Evolutionary conservation across 441 rosid genomes (phyloP).

Genomic region (Croton laevigatus): DNA sequence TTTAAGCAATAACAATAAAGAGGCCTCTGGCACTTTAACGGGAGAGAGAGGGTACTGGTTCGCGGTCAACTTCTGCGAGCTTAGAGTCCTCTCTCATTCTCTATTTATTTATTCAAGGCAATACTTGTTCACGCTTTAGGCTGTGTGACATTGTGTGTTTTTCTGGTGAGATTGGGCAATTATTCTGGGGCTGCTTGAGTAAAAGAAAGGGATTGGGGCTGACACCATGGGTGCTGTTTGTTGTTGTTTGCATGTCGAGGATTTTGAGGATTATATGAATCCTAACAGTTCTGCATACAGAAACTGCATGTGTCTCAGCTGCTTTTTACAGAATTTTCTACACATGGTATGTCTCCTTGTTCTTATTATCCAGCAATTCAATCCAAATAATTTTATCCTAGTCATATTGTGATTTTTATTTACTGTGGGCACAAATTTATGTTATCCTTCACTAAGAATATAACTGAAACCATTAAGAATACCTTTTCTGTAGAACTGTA

Average conservation of each 20-base stretch:
- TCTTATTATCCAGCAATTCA: neutral
- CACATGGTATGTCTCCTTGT: slow-evolving; percentile 48
- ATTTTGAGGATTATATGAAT: slow-evolving; percentile 68
- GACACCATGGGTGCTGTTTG: slow-evolving; percentile 80
- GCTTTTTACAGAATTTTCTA: slow-evolving; percentile 65
- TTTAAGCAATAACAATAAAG: slow-evolving; percentile 14
- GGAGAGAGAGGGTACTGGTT: slow-evolving; percentile 59
- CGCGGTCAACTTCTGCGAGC: slow-evolving; percentile 57
- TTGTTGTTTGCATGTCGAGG: slow-evolving; percentile 69
- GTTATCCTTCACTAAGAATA: neutral
- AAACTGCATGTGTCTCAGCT: slow-evolving; percentile 71
- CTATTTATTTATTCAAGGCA: slow-evolving; percentile 15
- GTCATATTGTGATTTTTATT: neutral
- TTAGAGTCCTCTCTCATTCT: slow-evolving; percentile 63
- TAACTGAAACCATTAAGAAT: neutral
- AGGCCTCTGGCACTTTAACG: slow-evolving; percentile 21
- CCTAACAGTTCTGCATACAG: slow-evolving; percentile 64
- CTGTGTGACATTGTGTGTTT: slow-evolving; percentile 13
- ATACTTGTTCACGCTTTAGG: slow-evolving; percentile 18
- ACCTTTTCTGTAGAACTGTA: neutral
- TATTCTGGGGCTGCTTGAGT: slow-evolving; percentile 19
- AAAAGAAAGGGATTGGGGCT: slow-evolving; percentile 27
- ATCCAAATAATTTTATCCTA: neutral
- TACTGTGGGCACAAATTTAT: neutral
- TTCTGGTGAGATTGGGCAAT: slow-evolving; percentile 28